Evolutionary conservation across 108 stramenopile genomes (phyloP).

Genomic region (Cyclostephanos tholiformis): DNA sequence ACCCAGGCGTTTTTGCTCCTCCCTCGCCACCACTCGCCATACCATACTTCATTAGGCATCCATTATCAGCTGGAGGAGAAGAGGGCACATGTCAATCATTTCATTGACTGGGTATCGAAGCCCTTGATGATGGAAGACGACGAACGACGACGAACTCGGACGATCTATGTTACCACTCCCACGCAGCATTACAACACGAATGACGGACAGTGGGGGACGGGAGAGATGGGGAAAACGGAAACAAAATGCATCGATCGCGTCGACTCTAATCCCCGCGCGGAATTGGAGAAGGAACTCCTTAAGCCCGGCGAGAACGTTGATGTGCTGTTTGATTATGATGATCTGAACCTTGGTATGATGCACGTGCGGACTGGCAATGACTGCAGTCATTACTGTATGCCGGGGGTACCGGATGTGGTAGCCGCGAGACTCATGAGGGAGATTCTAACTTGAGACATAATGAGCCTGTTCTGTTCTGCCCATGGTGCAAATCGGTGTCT

Average conservation of each 20-base stretch:
- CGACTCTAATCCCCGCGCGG: conserved; percentile 22
- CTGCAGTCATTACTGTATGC: conserved; percentile 44
- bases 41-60: neutral
- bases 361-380: conserved; percentile 23
- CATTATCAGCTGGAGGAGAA: conserved; percentile 2
- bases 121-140: conserved; percentile 16
- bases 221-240: neutral
- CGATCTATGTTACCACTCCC: conserved; percentile 31
- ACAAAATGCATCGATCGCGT: conserved; percentile 15
- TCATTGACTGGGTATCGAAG: conserved; percentile 10
- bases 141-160: conserved; percentile 13
- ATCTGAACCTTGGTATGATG: conserved; percentile 22
- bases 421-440: too few species aligned
- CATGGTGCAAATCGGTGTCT: too few species aligned
- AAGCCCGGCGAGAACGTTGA: conserved; percentile 29
- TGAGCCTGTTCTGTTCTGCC: too few species aligned
- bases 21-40: neutral
- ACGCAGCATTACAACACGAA: conserved; percentile 35
- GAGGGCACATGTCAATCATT: neutral
- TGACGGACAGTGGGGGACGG: conserved; percentile 9
- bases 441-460: too few species aligned
- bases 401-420: conserved; percentile 1
- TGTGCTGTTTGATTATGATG: conserved; percentile 36
- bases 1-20: too few species aligned
- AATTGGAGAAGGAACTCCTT: conserved; percentile 23